Conservation (phyloP, 176 grass and related monocot species). For the Saccharum spontaneum region DNA sequence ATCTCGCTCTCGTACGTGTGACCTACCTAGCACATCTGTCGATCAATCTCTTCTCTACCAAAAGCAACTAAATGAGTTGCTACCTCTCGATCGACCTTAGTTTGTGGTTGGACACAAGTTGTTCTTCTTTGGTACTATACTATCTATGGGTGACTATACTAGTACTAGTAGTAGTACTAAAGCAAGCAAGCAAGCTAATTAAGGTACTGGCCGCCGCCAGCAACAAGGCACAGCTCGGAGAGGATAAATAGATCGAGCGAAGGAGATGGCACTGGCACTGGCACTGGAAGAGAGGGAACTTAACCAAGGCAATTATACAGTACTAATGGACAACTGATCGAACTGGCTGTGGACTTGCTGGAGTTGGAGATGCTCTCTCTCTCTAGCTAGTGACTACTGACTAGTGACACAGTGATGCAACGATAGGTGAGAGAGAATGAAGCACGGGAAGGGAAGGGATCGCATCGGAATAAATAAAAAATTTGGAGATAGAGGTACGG, state of each 20-base stretch:
- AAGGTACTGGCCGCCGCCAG: neutral
- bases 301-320: neutral
- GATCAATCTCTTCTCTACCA: neutral
- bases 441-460: neutral
- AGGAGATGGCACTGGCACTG: neutral
- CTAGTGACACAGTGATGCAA: neutral
- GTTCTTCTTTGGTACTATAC: neutral
- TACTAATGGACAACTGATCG: neutral
- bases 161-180: neutral
- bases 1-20: too few species aligned
- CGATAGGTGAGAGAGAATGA: neutral
- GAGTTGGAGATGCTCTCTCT: neutral
- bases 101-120: neutral
- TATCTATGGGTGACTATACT: too few species aligned
- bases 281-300: neutral
- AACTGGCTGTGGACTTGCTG: neutral
- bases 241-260: conserved; percentile 48
- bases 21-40: too few species aligned
- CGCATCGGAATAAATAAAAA: neutral
- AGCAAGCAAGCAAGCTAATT: conserved; percentile 27
- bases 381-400: neutral
- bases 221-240: conserved; percentile 25
- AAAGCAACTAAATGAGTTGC: too few species aligned
- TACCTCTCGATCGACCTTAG: neutral
- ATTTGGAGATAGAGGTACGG: neutral